Base-by-base conservation (phyloP, 2,329 filamentous ascomycete species). In the Macrophomina pseudophaseolina region DNA sequence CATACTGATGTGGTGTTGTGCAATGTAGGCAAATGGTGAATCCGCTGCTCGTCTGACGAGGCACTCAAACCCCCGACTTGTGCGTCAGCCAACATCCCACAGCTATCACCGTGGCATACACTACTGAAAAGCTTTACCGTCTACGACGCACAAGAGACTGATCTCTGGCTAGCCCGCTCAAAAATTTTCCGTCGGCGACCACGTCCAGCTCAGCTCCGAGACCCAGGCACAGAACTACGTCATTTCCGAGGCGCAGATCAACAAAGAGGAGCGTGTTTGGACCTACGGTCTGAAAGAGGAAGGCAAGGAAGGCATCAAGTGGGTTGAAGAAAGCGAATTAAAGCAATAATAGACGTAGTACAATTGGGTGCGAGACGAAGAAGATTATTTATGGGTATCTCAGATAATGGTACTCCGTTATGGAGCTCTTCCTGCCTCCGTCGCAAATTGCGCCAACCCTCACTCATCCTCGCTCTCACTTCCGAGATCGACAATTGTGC, bases 21-120 rank as follows among this genome's bases (percentile, higher is more conserved):
- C 14, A 23, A 38, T 30, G 7, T 9, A 64, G 40, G 4, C 38
- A n/a, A 44, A 35, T 9, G 42, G 33, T 44, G 63, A 65, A 32
- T 23, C 52, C 32, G 23, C 51, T 5, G 30, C 52, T 11, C 63
- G 52, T 32, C 52, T 65, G 8, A n/a, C 32, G 14, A 30, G 63
- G 6, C 63, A 56, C 5, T 65, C 63, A 11, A 65, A 65, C 28
- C 63, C 63, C n/a, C 33, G 63, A 30, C 63, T 65, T n/a, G 63
- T 65, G n/a, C n/a, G 40, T 54, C n/a, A 4, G 2, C 23, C 32
- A 23, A 28, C 16, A 44, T 8, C 14, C 28, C 23, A 42, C 18
- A 16, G 32, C 18, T 16, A 30, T 28, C 14, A 23, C 23, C 23
- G 23, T 23, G 23, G 23, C 23, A 23, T 23, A 23, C 23, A 23